Percentiles rank a stretch among this genome's conserved stretches.
Evolutionary conservation across 192 early-diverging fungal species (phyloP).

Genomic region (Backusella luteola): DNA sequence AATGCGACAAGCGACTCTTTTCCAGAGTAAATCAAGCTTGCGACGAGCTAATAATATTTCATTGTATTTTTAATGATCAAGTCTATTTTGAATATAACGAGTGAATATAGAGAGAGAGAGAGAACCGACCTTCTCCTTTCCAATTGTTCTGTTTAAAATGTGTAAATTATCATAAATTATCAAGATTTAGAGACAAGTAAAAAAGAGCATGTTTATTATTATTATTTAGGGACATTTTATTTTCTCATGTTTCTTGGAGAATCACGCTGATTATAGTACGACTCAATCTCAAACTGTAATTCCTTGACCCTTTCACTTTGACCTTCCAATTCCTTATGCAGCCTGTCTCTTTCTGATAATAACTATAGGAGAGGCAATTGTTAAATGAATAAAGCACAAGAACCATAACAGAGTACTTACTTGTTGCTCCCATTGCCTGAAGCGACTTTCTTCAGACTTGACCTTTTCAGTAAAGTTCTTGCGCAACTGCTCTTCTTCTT

Average conservation of each 20-base stretch:
- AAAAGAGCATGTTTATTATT: not conserved
- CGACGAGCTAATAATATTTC: too few relatives aligned
- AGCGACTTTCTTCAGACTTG: conserved; percentile 90
- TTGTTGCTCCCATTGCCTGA: conserved; percentile 97
- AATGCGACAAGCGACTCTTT: too few relatives aligned
- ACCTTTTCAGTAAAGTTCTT: conserved; percentile 98
- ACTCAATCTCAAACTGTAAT: conserved; percentile 78
- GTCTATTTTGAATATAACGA: too few relatives aligned
- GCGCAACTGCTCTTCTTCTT: conserved; percentile 93
- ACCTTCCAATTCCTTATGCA: conserved; percentile 96
- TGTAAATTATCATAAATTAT: too few relatives aligned
- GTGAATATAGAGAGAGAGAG: too few relatives aligned
- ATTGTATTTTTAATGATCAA: too few relatives aligned
- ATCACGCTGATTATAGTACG: conserved; percentile 26
- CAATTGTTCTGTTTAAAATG: not conserved
- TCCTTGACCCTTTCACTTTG: conserved; percentile 90
- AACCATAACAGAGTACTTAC: conserved; percentile 22
- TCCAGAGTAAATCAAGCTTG: too few relatives aligned
- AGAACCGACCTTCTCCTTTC: not conserved
- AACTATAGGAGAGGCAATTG: not conserved
- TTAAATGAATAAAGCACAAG: not conserved
- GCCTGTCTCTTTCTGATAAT: conserved; percentile 91
- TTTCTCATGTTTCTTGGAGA: conserved; percentile 37
- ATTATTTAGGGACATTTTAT: not conserved
- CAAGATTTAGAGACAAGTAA: not conserved